Percentiles rank a stretch among this genome's conserved stretches.
Conservation (phyloP, 208 protist species). For the Wallacemonas sp. region DNA sequence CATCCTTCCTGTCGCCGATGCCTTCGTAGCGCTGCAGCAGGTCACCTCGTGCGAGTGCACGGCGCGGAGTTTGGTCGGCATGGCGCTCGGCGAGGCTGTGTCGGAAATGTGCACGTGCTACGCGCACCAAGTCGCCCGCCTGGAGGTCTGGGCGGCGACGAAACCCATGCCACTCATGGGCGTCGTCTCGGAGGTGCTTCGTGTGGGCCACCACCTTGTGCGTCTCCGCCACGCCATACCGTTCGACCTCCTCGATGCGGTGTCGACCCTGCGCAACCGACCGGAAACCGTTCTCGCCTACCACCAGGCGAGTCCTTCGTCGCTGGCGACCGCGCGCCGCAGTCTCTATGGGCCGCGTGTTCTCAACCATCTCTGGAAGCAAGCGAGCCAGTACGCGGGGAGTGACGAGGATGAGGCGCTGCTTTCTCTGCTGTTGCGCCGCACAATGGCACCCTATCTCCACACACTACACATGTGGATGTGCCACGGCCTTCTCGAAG, state of each 20-base stretch:
- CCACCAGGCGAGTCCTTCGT: not conserved
- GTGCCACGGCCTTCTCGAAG: slow-evolving; percentile 75
- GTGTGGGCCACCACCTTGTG: slow-evolving; percentile 79
- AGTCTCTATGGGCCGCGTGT: slow-evolving; percentile 62
- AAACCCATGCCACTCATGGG: slow-evolving; percentile 78
- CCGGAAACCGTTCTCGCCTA: not conserved
- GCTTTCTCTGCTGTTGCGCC: slow-evolving; percentile 63
- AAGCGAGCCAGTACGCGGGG: slow-evolving; percentile 55
- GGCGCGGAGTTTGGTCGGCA: slow-evolving; percentile 70
- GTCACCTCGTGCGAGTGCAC: slow-evolving; percentile 71
- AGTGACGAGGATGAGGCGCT: slow-evolving; percentile 80
- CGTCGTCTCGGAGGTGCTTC: slow-evolving; percentile 79
- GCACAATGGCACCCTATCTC: slow-evolving; percentile 75
- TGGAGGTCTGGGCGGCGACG: slow-evolving; percentile 57
- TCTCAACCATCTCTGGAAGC: slow-evolving; percentile 74
- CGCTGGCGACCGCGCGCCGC: not conserved
- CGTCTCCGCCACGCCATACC: slow-evolving; percentile 79
- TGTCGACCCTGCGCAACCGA: not conserved
- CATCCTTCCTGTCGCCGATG: slow-evolving; percentile 73
- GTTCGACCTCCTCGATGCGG: slow-evolving; percentile 48
- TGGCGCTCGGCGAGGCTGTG: slow-evolving; percentile 83
- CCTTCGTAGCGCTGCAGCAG: slow-evolving; percentile 63
- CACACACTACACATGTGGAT: slow-evolving; percentile 82
- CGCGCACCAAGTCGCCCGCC: slow-evolving; percentile 66
- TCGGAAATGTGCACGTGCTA: slow-evolving; percentile 84